Base-by-base conservation (phyloP, 169 alveolate species). In the Plasmodium cynomolgi region DNA sequence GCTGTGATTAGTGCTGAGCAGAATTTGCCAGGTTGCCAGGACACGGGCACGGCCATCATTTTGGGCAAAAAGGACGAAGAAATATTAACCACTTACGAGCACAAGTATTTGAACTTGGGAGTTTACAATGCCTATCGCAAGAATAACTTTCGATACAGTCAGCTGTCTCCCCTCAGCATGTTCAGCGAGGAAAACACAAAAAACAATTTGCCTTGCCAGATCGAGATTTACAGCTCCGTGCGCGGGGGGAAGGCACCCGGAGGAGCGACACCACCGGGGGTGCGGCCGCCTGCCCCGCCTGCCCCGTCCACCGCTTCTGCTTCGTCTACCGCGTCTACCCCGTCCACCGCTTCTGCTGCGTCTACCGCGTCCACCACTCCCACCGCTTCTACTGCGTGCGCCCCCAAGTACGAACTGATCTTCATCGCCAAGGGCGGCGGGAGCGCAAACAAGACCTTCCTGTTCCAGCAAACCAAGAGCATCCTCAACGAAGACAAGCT, bases 391-490 rank as follows among this genome's bases (percentile, higher is more conserved):
- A 82, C 96, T 13, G 84, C 62, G 33, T 91, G 72, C 3, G 97
- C 98, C 5, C 91, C 84, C 29, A 91, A 86, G 31, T 98, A 96
- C 82, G 97, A 98, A 80, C 81, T 97, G 74, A 95, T 97, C 26
- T 97, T 95, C 92, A 95, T 98, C 34, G 98, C 98, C 15, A 98
- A 97, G 84, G 99, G 98, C 1, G 99, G 99, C 6, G 98, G 99
- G n/a, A 96, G 98, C 37, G 98, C 98, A 31, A 98, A 97, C 93
- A 97, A 97, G 92, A 97, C 98, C 2, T 96, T 97, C 95, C 96
- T 98, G 34, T 97, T 95, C 84, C 99, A 97, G 79, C 97, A 97
- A 72, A 97, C 98, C 23, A 97, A 96, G 97, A 97, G 97, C 74
- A 91, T 97, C 80, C 86, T 97, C 84, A 95, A 97, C 88, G 96